phyloP scores from a whole-genome alignment of 1,284 basidiomycete species.

The Neonothopanus nambi region DNA sequence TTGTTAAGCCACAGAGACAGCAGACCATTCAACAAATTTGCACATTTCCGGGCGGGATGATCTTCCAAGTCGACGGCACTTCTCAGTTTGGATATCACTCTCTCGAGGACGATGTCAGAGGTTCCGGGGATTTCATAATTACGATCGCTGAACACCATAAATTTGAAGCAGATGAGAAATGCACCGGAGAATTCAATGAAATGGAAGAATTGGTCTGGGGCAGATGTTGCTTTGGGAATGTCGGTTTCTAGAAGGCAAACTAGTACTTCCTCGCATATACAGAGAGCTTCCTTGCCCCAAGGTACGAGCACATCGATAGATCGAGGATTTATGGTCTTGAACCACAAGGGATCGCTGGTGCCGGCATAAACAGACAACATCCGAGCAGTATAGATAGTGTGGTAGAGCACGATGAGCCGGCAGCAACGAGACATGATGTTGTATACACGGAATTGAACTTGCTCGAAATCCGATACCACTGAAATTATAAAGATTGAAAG shows the following conservation, averaged over 20 bases:
- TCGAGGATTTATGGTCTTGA: not conserved
- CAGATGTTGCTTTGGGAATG: not conserved
- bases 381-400: not conserved
- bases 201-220: conserved; percentile 10
- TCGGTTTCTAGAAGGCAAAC: conserved; percentile 5
- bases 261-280: conserved; percentile 4
- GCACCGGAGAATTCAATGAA: conserved; percentile 1
- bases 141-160: conserved; percentile 5
- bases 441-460: conserved; percentile 5
- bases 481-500: not conserved
- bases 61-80: not conserved
- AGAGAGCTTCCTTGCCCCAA: conserved; percentile 10
- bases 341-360: not conserved
- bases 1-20: conserved; percentile 2
- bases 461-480: conserved; percentile 6
- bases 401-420: conserved; percentile 7
- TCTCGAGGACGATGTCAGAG: conserved; percentile 2
- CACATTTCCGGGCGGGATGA: conserved; percentile 11
- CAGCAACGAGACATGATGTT: conserved; percentile 6
- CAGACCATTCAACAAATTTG: conserved; percentile 3
- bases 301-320: conserved; percentile 4
- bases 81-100: not conserved
- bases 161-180: conserved; percentile 8
- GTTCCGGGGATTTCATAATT: not conserved
- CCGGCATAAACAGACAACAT: not conserved